Base-by-base conservation (phyloP, 345 rosid genomes). In the Citrus cavaleriei region DNA sequence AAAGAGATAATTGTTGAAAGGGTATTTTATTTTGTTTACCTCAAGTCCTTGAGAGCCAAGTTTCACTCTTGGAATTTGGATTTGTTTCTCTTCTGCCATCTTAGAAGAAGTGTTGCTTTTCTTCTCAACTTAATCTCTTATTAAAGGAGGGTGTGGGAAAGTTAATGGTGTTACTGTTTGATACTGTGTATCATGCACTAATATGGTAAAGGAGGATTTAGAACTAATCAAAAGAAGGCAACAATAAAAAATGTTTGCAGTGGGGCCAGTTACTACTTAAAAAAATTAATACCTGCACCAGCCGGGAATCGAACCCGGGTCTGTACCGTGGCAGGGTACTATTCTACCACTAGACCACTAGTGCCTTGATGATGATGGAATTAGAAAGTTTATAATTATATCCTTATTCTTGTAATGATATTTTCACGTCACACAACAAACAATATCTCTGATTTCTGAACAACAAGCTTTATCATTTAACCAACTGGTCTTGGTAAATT, bases 281-380 rank as follows among this genome's bases (percentile, higher is more conserved):
- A 42, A 40, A 12, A 3, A 3, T 13, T 10, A 3, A 3, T 5
- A 12, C 1, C 1, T 67, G 87, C 89, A 84, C 83, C 89, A 84
- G 91, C 89, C 88, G 91, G 88, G 89, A 86, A 88, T 86, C 86
- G 85, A 88, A 84, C 91, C 88, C 88, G 88, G 89, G 91, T 88
- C 88, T 84, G 84, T 83, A 86, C 89, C 85, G 86, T 84, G 85
- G 89, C 86, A 88, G 85, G 86, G 88, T 88, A 86, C 89, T 88
- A 88, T 88, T 86, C 89, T 88, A 88, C 91, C 91, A 80, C 89
- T 86, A 84, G 89, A 88, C 89, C 89, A 64, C 72, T 78, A 62
- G 70, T 78, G 80, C 80, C 5, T 3, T 3, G 30, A 0, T 12
- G 51, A 0, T 46, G 0, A 13, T 0, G 51, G 5, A 3, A 1